Percentiles rank a stretch among this genome's conserved stretches.
phyloP scores from a whole-genome alignment of 228 moss, liverwort and hornwort species.

The Sphagnum fallax region DNA sequence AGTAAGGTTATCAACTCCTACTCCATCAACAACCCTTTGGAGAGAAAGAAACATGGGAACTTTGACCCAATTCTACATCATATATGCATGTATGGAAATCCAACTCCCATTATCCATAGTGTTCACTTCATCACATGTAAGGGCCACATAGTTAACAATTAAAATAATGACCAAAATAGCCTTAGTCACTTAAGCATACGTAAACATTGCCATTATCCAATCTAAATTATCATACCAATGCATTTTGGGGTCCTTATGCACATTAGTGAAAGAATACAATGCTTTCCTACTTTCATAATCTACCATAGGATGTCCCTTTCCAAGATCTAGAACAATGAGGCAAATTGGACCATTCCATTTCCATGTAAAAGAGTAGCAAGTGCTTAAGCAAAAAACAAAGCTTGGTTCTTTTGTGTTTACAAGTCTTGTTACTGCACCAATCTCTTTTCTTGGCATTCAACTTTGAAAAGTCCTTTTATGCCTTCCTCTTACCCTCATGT shows the following conservation, averaged over 20 bases:
- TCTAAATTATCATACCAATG: not conserved
- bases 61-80: not conserved
- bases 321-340: not conserved
- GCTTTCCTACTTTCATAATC: not conserved
- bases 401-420: not conserved
- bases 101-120: conserved; percentile 1
- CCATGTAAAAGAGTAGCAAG: not conserved
- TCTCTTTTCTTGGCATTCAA: too few relatives aligned
- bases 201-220: conserved; percentile 2
- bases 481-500: too few relatives aligned
- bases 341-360: conserved; percentile 3
- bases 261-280: not conserved
- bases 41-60: not conserved
- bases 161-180: not conserved
- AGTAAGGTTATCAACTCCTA: not conserved
- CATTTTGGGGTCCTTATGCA: not conserved
- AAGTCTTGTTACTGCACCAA: not conserved
- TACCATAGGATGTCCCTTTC: not conserved
- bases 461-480: too few relatives aligned
- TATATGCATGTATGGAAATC: not conserved
- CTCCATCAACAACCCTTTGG: not conserved
- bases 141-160: not conserved
- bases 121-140: conserved; percentile 3
- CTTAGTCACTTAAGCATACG: not conserved
- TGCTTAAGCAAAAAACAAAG: not conserved